Evolutionary conservation across 345 rosid species (phyloP).

Genomic region (Hibiscus mutabilis): DNA sequence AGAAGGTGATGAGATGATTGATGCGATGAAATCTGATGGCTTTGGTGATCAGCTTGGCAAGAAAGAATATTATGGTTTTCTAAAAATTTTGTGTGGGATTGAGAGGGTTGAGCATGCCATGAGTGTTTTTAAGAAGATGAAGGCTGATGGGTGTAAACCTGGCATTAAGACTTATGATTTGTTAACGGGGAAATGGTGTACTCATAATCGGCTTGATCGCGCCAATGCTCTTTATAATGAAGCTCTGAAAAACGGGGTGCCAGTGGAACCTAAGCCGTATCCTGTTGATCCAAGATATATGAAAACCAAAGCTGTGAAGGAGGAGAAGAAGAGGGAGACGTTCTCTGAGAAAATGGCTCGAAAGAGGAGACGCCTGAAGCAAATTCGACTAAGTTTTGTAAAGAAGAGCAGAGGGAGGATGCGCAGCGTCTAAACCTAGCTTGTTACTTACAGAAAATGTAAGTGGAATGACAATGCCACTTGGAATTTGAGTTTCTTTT

Average conservation of each 20-base stretch:
- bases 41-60: slow-evolving; percentile 45
- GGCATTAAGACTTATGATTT: slow-evolving; percentile 75
- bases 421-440: slow-evolving; percentile 22
- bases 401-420: slow-evolving; percentile 64
- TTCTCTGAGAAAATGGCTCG: slow-evolving; percentile 91
- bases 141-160: slow-evolving; percentile 62
- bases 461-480: not conserved
- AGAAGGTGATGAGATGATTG: slow-evolving; percentile 93
- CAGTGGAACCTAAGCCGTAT: slow-evolving; percentile 66
- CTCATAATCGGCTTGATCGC: slow-evolving; percentile 58
- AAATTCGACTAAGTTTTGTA: slow-evolving; percentile 80
- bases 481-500: not conserved
- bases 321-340: slow-evolving; percentile 84
- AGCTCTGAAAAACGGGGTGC: slow-evolving; percentile 55
- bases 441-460: not conserved
- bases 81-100: slow-evolving; percentile 82
- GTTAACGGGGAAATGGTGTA: slow-evolving; percentile 71
- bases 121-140: slow-evolving; percentile 77
- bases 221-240: slow-evolving; percentile 71
- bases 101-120: slow-evolving; percentile 95
- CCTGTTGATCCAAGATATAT: slow-evolving; percentile 51
- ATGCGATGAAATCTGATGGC: slow-evolving; percentile 76
- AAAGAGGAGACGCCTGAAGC: slow-evolving; percentile 75
- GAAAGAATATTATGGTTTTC: slow-evolving; percentile 61
- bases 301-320: slow-evolving; percentile 51